These are phyloP conservation scores for Liquidambar formosana DNA, from an alignment of 164 flowering plant genomes.

Conservation along the genomic window DNA sequence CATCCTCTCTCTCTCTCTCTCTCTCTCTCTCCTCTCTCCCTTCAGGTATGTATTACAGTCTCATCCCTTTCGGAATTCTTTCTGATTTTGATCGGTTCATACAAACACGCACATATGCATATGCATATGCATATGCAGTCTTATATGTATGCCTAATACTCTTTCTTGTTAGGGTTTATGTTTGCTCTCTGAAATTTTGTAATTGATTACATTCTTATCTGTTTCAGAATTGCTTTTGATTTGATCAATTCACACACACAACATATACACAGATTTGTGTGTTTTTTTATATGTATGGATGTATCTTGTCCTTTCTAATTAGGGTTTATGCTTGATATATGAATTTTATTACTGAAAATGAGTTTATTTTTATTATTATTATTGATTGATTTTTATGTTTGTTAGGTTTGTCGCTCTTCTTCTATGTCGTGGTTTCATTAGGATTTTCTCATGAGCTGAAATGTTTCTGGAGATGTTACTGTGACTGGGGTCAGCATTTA, in stretches of 20 bases:
- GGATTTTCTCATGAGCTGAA: not conserved
- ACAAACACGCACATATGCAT: too few species aligned
- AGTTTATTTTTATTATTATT: not conserved
- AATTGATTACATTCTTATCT: not conserved
- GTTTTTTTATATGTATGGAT: too few species aligned
- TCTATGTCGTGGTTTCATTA: not conserved
- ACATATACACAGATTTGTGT: not conserved
- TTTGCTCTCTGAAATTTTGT: not conserved
- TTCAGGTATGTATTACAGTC: too few species aligned
- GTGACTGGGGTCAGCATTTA: not conserved
- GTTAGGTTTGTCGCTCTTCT: not conserved
- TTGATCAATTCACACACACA: not conserved
- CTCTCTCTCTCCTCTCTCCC: not conserved
- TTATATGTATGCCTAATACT: too few species aligned
- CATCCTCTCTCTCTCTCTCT: not conserved
- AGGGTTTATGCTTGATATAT: not conserved
- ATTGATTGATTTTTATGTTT: not conserved
- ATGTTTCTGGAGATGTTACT: not conserved
- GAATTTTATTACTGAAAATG: not conserved
- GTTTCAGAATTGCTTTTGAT: not conserved
- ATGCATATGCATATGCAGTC: too few species aligned
- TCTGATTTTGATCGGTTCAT: too few species aligned
- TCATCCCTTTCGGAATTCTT: too few species aligned
- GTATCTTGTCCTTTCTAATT: not conserved
- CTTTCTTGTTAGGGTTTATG: too few species aligned